phyloP scores from a whole-genome alignment of 345 rosid species.

The Trapa bicornis region DNA sequence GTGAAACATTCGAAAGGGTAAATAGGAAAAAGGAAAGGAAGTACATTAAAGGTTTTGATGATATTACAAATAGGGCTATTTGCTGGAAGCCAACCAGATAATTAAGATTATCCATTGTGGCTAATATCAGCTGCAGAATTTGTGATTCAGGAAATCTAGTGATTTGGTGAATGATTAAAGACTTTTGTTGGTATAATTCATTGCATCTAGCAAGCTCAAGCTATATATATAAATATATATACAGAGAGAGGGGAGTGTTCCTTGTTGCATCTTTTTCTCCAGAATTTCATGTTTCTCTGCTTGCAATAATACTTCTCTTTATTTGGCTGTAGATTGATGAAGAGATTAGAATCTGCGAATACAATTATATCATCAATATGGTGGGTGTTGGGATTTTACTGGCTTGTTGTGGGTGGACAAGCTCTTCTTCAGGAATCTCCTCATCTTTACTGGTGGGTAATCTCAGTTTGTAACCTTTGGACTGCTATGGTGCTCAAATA shows the following conservation, averaged over 20 bases:
- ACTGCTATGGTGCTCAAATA: too few species aligned
- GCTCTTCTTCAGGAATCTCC: slow-evolving; percentile 29
- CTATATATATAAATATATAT: neutral
- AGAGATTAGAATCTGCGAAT: slow-evolving; percentile 29
- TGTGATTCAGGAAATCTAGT: too few species aligned
- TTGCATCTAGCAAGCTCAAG: neutral
- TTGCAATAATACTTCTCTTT: neutral
- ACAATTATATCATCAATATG: slow-evolving; percentile 29
- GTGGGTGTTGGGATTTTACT: slow-evolving; percentile 46
- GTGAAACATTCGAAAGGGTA: neutral
- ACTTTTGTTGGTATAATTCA: neutral
- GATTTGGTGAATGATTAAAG: too few species aligned
- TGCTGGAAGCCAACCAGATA: neutral
- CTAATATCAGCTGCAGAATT: neutral
- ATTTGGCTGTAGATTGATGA: slow-evolving; percentile 17
- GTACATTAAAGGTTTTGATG: too few species aligned
- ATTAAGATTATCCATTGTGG: neutral
- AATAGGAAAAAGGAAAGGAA: too few species aligned
- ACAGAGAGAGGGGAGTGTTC: neutral
- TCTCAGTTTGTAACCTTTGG: neutral
- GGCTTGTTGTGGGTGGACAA: slow-evolving; percentile 34
- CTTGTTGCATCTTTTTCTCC: neutral
- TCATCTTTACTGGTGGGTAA: slow-evolving; percentile 33
- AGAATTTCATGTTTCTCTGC: neutral
- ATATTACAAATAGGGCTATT: too few species aligned